Conservation (phyloP, 805 yeast species). For the Saccharomyces jurei region DNA sequence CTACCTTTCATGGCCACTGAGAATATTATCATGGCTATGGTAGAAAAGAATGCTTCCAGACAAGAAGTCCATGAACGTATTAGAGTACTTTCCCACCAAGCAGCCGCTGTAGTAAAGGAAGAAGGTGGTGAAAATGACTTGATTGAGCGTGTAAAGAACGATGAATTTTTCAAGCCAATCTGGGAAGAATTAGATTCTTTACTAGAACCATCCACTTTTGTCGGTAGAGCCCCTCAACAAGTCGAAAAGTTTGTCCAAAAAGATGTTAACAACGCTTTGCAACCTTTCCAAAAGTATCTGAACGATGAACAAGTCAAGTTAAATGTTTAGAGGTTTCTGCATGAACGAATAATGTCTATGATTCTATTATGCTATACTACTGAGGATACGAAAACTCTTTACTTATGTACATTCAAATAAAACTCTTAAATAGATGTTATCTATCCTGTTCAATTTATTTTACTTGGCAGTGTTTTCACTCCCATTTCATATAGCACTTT, state of each 20-base stretch:
- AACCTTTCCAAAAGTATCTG: slow-evolving; percentile 52
- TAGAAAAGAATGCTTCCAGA: slow-evolving; percentile 93
- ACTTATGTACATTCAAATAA: not conserved
- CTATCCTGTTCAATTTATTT: not conserved
- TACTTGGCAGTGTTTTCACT: not conserved
- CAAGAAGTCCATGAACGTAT: slow-evolving; percentile 98
- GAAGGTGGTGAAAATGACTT: slow-evolving; percentile 98
- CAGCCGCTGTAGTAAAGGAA: slow-evolving; percentile 93
- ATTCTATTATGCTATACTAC: not conserved
- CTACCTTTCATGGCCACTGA: slow-evolving; percentile 99
- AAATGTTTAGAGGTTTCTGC: slow-evolving; percentile 46
- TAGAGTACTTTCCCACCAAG: slow-evolving; percentile 94
- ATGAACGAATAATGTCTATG: not conserved
- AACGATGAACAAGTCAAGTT: slow-evolving; percentile 65
- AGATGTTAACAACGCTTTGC: slow-evolving; percentile 78
- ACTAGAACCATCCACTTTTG: slow-evolving; percentile 88
- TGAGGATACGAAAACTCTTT: not conserved
- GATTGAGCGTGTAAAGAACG: slow-evolving; percentile 74
- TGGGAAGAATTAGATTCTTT: slow-evolving; percentile 73
- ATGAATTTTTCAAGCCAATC: slow-evolving; percentile 80
- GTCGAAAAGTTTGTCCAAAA: slow-evolving; percentile 83
- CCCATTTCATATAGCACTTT: not conserved
- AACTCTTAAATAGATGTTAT: not conserved
- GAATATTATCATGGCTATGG: slow-evolving; percentile 99
- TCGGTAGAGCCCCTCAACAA: slow-evolving; percentile 98